A percentile compares a stretch with the other conserved stretches of the same genome.
phyloP scores from a whole-genome alignment of 2,329 filamentous ascomycete genomes.

The Microcyclospora tardicrescens region DNA sequence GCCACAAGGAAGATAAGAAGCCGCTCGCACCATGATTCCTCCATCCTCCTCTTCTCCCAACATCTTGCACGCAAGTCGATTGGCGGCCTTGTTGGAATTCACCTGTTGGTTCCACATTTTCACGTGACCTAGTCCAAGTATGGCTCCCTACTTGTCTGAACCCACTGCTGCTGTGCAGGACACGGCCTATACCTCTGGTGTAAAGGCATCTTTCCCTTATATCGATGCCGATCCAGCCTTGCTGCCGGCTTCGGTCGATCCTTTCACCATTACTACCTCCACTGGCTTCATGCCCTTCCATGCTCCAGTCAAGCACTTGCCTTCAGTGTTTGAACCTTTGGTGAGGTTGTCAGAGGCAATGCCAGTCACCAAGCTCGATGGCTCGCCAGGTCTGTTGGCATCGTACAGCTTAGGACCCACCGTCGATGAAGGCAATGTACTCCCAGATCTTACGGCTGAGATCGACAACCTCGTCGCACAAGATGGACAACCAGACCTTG shows the following conservation, averaged over 20 bases:
- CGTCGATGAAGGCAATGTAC: constrained; percentile 47
- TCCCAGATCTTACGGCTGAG: constrained; percentile 62
- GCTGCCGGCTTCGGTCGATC: constrained; percentile 17
- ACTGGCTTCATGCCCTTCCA: constrained; percentile 60
- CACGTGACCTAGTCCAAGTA: neutral
- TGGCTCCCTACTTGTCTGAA: constrained; percentile 6
- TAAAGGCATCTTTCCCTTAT: constrained; percentile 13
- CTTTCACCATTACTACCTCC: constrained; percentile 64
- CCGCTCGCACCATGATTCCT: constrained; percentile 4
- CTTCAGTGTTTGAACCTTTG: constrained; percentile 58
- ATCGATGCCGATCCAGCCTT: constrained; percentile 16
- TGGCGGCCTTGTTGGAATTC: constrained; percentile 3
- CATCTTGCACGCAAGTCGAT: constrained; percentile 1
- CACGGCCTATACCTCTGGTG: constrained; percentile 1
- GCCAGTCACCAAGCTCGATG: constrained; percentile 63
- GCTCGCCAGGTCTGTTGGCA: constrained; percentile 65
- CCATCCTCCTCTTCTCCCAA: constrained; percentile 8
- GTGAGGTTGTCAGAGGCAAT: constrained; percentile 62
- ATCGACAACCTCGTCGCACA: constrained; percentile 31
- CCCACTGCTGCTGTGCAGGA: neutral
- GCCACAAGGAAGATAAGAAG: constrained; percentile 11
- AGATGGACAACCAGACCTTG: constrained; percentile 59
- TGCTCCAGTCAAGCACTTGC: constrained; percentile 42
- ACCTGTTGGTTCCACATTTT: neutral
- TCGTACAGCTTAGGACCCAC: constrained; percentile 59